Base-by-base conservation (phyloP, 1,139 yeast genomes). In the Yamadazyma songkhlaensis region DNA sequence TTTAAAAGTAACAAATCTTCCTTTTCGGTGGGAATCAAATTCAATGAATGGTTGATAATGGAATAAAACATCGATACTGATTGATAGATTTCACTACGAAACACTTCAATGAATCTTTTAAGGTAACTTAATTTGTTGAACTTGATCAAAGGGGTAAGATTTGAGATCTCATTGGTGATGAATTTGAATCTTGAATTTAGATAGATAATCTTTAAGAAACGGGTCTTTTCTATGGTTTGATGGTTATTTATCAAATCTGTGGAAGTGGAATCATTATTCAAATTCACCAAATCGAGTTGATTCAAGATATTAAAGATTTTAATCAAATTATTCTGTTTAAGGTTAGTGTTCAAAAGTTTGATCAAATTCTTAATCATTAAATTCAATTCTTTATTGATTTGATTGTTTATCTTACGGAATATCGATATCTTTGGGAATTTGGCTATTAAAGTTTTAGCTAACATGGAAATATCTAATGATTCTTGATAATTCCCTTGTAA, bases 401-500 rank as follows among this genome's bases (percentile, higher is more conserved):
- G 83, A 31, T 60, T 38, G 49, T 78, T 74, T 38, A 89, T 78
- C 25, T 72, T 67, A 22, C 62, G 66, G 30, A 90, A 74, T 1
- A 86, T 59, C 1, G 62, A 58, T 8, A 85, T 65, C 28, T 76
- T 75, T 2, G 88, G 87, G 57, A 83, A 90, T 40, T 95, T 67
- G 17, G 81, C 75, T 1, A 73, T 66, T 28, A 90, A 64, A 35
- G 95, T 72, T 43, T 81, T 76, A 0, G 85, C 78, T 52, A 85
- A 79, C 31, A 83, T 74, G 12, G 88, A 81, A 12, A 86, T 76
- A 48, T 87, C 95, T 26, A 90, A 72, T 6, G 96, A 89, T 51
- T 89, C 96, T 29, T 89, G 86, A 55, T 89, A 92, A 54, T 86
- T 86, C 0, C 96, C 96, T 38, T 85, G 84, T 37, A 79, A 70